These are phyloP conservation scores for Diversispora eburnea DNA, from an alignment of 192 early-diverging fungal genomes.

Conservation along the genomic window DNA sequence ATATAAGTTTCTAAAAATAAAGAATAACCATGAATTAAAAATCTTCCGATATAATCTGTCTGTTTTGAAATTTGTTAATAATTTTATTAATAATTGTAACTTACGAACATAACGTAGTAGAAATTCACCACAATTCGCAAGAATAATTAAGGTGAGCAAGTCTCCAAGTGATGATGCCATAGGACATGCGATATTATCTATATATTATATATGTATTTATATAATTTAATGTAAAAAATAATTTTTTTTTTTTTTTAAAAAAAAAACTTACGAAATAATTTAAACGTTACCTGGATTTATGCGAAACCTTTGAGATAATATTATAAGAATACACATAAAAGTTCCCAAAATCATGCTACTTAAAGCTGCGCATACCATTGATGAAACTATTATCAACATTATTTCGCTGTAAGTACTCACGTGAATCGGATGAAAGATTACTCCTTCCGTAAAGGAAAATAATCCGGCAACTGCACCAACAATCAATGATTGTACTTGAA, in stretches of 20 bases:
- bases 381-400: conserved; percentile 57
- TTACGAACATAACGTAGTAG: conserved; percentile 51
- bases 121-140: conserved; percentile 51
- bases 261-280: too few species aligned
- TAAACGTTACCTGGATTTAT: conserved; percentile 68
- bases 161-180: conserved; percentile 72
- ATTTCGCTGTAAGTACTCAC: conserved; percentile 44
- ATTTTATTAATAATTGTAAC: not conserved
- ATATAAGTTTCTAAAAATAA: conserved; percentile 34
- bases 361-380: conserved; percentile 64
- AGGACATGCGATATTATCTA: conserved; percentile 75
- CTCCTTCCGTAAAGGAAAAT: conserved; percentile 61
- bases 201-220: too few species aligned
- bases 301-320: conserved; percentile 52
- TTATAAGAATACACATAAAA: conserved; percentile 68
- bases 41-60: not conserved
- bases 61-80: not conserved
- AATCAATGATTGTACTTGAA: conserved; percentile 69
- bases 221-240: not conserved
- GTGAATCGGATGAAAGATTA: conserved; percentile 45
- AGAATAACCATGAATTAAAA: not conserved
- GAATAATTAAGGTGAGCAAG: conserved; percentile 63
- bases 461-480: conserved; percentile 71
- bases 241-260: not conserved
- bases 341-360: conserved; percentile 70